phyloP scores from a whole-genome alignment of 2,329 filamentous ascomycete species.

The Pezicula radicicola region DNA sequence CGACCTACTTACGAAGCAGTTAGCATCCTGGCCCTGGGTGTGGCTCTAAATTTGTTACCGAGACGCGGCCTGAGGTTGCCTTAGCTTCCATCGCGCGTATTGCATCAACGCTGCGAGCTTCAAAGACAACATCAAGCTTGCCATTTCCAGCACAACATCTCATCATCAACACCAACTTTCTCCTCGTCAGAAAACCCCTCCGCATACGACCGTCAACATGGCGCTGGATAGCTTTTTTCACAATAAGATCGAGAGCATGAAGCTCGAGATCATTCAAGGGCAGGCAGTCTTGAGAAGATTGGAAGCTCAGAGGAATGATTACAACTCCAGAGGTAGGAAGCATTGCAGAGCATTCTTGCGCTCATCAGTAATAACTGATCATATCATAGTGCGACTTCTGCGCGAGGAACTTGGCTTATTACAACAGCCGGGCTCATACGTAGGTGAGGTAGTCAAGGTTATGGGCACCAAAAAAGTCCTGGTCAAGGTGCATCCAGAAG shows the following conservation, averaged over 20 bases:
- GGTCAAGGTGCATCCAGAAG: slow-evolving; percentile 98
- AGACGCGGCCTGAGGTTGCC: no score
- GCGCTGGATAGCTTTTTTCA: slow-evolving; percentile 99
- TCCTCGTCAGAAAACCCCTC: slow-evolving; percentile 6
- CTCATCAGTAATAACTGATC: slow-evolving; percentile 14
- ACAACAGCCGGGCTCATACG: slow-evolving; percentile 96
- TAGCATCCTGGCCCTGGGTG: no score
- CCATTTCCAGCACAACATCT: neutral
- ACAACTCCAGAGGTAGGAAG: slow-evolving; percentile 74
- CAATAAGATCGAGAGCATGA: slow-evolving; percentile 99
- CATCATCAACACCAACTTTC: neutral
- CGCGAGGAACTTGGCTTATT: slow-evolving; percentile 93
- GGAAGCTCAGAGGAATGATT: slow-evolving; percentile 97
- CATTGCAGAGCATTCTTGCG: neutral
- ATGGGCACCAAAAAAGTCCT: slow-evolving; percentile 99
- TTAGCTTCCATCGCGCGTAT: neutral
- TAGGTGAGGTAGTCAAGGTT: slow-evolving; percentile 99
- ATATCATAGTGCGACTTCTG: slow-evolving; percentile 69
- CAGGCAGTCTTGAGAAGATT: slow-evolving; percentile 92
- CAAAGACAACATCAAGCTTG: neutral
- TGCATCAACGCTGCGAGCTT: neutral
- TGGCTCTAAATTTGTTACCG: no score
- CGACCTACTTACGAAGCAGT: no score
- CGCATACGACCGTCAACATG: slow-evolving; percentile 57
- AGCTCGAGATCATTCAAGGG: slow-evolving; percentile 99